Conservation (phyloP, 106 monocot species). For the Apostasia shenzhenica region DNA sequence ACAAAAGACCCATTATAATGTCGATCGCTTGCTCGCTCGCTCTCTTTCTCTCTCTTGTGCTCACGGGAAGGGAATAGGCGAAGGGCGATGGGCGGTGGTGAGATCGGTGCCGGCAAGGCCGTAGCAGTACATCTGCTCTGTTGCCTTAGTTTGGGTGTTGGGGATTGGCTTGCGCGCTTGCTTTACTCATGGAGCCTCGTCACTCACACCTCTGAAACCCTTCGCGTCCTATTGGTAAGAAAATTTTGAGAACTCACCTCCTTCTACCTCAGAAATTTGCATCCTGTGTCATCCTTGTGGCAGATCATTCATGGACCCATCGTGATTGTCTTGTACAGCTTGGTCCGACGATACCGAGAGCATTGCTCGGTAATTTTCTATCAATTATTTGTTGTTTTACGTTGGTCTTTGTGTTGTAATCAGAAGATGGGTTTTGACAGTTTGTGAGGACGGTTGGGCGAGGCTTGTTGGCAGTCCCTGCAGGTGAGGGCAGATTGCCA, state of each 20-base stretch:
- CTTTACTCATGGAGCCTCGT: conserved; percentile 17
- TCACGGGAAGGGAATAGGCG: too few species aligned
- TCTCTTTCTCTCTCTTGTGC: too few species aligned
- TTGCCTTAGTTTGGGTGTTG: neutral
- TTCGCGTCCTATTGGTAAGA: conserved; percentile 33
- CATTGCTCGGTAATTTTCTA: conserved; percentile 30
- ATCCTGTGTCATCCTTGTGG: neutral
- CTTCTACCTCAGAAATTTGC: neutral
- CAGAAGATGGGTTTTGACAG: conserved; percentile 20
- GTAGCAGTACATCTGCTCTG: neutral
- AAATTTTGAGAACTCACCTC: neutral
- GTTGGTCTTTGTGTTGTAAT: neutral
- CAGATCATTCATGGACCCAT: conserved; percentile 39
- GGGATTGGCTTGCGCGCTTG: neutral
- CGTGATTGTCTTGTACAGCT: conserved; percentile 34
- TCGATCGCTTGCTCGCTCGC: too few species aligned
- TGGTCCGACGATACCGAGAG: conserved; percentile 23
- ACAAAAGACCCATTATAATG: too few species aligned
- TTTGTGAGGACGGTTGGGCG: conserved; percentile 24
- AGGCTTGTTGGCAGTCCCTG: conserved; percentile 31
- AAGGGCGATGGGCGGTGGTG: neutral
- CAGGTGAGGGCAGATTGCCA: conserved; percentile 21
- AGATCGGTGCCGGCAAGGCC: neutral
- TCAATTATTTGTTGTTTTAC: conserved; percentile 8
- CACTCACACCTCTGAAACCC: conserved; percentile 27